These are phyloP conservation scores for Pulveroboletus sp. DNA, from an alignment of 768 basidiomycete genomes.

Conservation along the genomic window DNA sequence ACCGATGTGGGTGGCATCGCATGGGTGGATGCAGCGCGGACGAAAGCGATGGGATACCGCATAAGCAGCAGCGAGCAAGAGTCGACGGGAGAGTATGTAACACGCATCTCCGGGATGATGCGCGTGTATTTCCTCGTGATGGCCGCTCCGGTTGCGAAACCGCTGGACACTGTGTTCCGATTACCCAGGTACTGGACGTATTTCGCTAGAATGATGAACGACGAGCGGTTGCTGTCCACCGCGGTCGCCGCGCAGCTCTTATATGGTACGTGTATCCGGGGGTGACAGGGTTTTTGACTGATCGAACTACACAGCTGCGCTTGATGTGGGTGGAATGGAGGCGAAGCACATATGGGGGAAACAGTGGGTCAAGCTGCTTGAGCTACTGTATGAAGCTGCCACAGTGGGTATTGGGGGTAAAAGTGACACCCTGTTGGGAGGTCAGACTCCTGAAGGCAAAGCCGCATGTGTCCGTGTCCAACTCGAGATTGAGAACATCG, in stretches of 20 bases:
- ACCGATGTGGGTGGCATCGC: constrained; percentile 46
- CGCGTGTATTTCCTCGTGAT: constrained; percentile 83
- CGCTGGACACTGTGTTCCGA: constrained; percentile 44
- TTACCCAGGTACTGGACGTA: constrained; percentile 67
- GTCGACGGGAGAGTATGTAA: constrained; percentile 52
- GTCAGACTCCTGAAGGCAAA: constrained; percentile 52
- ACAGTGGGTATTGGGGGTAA: constrained; percentile 46
- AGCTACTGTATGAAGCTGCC: constrained; percentile 58
- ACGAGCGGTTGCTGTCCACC: constrained; percentile 48
- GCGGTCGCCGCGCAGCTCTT: constrained; percentile 62
- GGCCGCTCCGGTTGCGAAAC: constrained; percentile 38
- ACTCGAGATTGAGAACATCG: constrained; percentile 62
- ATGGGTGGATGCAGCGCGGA: constrained; percentile 39
- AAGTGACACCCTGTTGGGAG: constrained; percentile 46
- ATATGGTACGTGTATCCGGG: constrained; percentile 42
- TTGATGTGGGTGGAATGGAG: constrained; percentile 64
- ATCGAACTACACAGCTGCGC: constrained; percentile 44
- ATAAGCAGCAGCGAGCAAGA: constrained; percentile 46
- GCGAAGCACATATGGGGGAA: constrained; percentile 65
- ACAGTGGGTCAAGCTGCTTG: constrained; percentile 74
- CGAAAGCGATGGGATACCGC: constrained; percentile 56
- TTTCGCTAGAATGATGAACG: constrained; percentile 58
- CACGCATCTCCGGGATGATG: constrained; percentile 72
- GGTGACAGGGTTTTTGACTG: constrained; percentile 1
- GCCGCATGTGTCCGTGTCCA: constrained; percentile 61